phyloP scores from a whole-genome alignment of 2,329 filamentous ascomycete genomes.

The Hymenoscyphus fraxineus region DNA sequence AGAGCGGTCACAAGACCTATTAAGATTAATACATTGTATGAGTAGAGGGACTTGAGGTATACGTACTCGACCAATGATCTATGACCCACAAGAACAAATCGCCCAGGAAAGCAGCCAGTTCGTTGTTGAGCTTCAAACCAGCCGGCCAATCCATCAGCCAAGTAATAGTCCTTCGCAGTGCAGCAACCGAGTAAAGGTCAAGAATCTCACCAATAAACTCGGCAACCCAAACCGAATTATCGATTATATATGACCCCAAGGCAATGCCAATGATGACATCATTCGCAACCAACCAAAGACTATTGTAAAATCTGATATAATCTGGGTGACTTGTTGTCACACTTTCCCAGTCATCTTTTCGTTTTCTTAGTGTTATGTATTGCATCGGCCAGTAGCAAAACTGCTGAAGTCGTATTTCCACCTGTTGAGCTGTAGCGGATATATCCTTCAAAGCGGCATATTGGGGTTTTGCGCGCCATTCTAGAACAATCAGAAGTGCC shows the following conservation, averaged over 20 bases:
- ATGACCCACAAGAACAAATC: constrained; percentile 98
- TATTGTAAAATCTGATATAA: constrained; percentile 99
- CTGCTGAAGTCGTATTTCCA: constrained; percentile 94
- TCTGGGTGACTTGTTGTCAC: constrained; percentile 93
- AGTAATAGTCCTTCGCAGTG: constrained; percentile 79
- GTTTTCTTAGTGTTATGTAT: constrained; percentile 83
- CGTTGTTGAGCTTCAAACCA: constrained; percentile 90
- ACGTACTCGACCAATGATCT: constrained; percentile 87
- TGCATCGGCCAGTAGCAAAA: constrained; percentile 99
- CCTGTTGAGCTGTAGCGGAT: constrained; percentile 92
- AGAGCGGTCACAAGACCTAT: constrained; percentile 71
- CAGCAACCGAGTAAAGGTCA: constrained; percentile 79
- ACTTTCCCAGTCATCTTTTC: constrained; percentile 91
- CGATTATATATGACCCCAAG: constrained; percentile 92
- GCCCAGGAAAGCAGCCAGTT: constrained; percentile 88
- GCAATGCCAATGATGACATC: constrained; percentile 98
- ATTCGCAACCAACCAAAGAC: constrained; percentile 95
- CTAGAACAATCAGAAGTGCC: constrained; percentile 70
- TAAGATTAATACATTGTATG: constrained; percentile 5
- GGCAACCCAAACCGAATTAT: constrained; percentile 84
- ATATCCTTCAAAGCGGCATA: constrained; percentile 89
- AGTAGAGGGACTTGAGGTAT: constrained; percentile 2
- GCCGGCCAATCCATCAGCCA: constrained; percentile 97
- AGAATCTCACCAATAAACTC: constrained; percentile 73
- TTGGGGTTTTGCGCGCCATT: constrained; percentile 77